Conservation (phyloP, 2,329 filamentous ascomycete species). For the Claviceps sorghi region DNA sequence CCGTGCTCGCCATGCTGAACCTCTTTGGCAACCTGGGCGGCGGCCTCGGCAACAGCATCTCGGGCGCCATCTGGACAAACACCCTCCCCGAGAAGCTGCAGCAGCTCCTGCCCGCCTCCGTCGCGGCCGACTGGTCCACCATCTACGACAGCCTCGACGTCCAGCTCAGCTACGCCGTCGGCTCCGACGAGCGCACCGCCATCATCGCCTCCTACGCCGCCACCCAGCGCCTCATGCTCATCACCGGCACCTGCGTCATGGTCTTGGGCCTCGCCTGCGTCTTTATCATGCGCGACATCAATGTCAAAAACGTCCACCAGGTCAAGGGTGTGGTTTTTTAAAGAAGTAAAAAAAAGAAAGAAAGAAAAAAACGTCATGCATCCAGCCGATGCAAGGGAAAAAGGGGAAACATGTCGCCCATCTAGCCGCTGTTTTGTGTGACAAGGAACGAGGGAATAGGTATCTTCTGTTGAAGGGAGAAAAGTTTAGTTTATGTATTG, state of each 20-base stretch:
- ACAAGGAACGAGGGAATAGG: too few relatives aligned
- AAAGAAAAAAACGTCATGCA: background rate
- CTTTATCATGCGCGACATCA: background rate
- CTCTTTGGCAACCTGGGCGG: slow-evolving; percentile 29
- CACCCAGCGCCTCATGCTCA: background rate
- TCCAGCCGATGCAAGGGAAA: too few relatives aligned
- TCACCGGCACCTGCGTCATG: background rate
- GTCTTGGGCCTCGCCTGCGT: background rate
- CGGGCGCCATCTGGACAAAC: slow-evolving; percentile 28
- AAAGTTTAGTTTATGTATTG: too few relatives aligned
- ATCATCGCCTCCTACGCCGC: background rate
- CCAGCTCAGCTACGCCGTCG: background rate
- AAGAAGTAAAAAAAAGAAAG: background rate
- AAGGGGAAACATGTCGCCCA: too few relatives aligned
- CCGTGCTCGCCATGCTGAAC: slow-evolving; percentile 30
- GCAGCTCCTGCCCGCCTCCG: background rate
- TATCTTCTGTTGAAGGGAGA: too few relatives aligned
- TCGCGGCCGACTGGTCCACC: background rate
- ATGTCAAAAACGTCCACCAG: slow-evolving; percentile 2
- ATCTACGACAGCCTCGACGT: slow-evolving; percentile 2
- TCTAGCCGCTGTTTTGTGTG: too few relatives aligned
- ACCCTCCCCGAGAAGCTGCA: slow-evolving; percentile 14
- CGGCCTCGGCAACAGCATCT: slow-evolving; percentile 29
- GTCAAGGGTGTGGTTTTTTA: background rate
- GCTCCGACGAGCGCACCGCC: background rate